Evolutionary conservation across 208 protist species (phyloP), one percentile per base, ranked within the genome.

Genomic region (Dictyostelium gargantuum): DNA sequence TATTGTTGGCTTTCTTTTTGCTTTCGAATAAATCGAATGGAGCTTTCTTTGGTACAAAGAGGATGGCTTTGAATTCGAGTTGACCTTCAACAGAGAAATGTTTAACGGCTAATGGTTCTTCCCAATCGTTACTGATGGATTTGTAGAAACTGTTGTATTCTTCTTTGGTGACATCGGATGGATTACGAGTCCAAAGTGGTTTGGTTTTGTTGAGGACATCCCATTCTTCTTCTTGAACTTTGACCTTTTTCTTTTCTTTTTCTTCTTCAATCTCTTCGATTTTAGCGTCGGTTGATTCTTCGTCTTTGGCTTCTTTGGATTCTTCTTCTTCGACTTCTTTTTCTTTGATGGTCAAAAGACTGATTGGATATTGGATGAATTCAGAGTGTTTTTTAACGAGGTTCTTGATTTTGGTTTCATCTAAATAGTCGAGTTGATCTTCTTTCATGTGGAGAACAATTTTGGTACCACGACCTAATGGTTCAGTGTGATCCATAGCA

Each of bases 91-190:
- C 98, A 58, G 95, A 96, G 96, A 99, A 99, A 96, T 99, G 99
- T 94, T 99, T 99, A 46, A 98, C 97, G 32, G 98, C 97, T 2
- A 99, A 96, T 94, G 98, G 98, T 48, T 99, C 98, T 95, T 99
- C 98, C 97, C 97, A 99, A 95, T 99, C 98, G 94, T 99, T 99
- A 66, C 97, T 96, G 52, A 99, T 93, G 70, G 96, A 93, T 97
- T 99, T 99, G 98, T 99, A 99, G 98, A 99, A 99, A n/a, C 95
- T 74, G 54, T 95, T 97, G 96, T 99, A 99, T 94, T 99, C 99
- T 94, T 99, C 99, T 82, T 99, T 97, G 54, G 98, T 99, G 66
- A 99, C 95, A 15, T 99, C 98, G 73, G 97, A 96, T 68, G 98
- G 97, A 86, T 98, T 97, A 81, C 98, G 96, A 52, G 98, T 99